Evolutionary conservation across 2,329 filamentous ascomycete genomes (phyloP).

Genomic region (Alternaria brassicicola): DNA sequence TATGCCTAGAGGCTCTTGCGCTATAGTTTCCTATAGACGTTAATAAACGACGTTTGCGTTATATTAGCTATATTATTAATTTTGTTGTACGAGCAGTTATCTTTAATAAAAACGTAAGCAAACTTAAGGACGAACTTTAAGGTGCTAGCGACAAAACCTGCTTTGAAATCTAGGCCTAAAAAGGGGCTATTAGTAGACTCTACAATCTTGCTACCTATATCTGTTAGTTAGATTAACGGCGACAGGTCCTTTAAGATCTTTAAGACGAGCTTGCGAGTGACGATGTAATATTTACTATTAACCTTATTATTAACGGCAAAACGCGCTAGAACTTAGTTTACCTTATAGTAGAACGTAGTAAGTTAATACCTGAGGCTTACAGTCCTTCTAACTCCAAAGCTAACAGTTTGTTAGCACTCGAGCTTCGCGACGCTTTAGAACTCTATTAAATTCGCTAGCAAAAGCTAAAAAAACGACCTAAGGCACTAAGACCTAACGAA

Average conservation of each 20-base stretch:
- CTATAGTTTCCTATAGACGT: not conserved
- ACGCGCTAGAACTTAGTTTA: constrained; percentile 4
- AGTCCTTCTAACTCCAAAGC: too few species aligned
- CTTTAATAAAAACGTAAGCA: not conserved
- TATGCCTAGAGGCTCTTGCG: not conserved
- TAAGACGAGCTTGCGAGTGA: not conserved
- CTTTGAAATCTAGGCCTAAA: not conserved
- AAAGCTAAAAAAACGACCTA: too few species aligned
- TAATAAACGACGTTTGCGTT: not conserved
- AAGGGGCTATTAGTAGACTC: not conserved
- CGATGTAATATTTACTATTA: not conserved
- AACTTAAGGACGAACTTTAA: constrained; percentile 1
- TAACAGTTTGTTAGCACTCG: too few species aligned
- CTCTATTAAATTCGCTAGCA: too few species aligned
- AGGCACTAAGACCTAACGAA: too few species aligned
- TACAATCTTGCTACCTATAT: not conserved
- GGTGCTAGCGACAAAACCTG: not conserved
- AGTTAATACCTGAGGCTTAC: too few species aligned
- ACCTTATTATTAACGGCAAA: not conserved
- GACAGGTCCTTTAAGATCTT: not conserved
- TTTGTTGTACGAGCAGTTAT: not conserved
- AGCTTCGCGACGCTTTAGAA: constrained; percentile 1
- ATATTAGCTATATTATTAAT: not conserved
- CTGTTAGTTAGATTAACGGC: not conserved
- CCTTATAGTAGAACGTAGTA: not conserved